Percentiles rank a stretch among this genome's conserved stretches.
Evolutionary conservation across 495 filamentous ascomycete genomes (phyloP).

Genomic region (Alectoria sarmentosa): DNA sequence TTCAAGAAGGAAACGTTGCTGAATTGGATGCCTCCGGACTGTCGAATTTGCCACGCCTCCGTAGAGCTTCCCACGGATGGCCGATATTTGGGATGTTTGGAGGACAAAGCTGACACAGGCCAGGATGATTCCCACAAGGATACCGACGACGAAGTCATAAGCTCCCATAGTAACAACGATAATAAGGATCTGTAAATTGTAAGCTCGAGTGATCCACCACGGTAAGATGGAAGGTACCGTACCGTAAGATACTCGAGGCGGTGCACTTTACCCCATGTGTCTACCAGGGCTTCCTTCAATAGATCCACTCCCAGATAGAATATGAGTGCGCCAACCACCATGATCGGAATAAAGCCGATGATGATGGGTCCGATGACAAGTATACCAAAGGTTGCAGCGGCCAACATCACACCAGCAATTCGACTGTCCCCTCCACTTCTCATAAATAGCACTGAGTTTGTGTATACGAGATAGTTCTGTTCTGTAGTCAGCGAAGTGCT

Average conservation of each 20-base stretch:
- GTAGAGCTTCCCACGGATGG: slow-evolving; percentile 78
- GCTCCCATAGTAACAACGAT: slow-evolving; percentile 95
- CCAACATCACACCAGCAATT: slow-evolving; percentile 79
- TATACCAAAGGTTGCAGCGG: slow-evolving; percentile 67
- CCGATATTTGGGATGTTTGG: slow-evolving; percentile 80
- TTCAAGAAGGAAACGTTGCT: slow-evolving; percentile 76
- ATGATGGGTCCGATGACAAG: slow-evolving; percentile 78
- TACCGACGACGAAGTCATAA: slow-evolving; percentile 92
- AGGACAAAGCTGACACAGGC: slow-evolving; percentile 88
- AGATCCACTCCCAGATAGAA: slow-evolving; percentile 91
- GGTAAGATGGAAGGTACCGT: slow-evolving; percentile 23
- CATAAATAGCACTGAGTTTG: slow-evolving; percentile 93
- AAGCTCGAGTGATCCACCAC: slow-evolving; percentile 21
- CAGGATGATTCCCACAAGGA: slow-evolving; percentile 82
- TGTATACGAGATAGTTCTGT: slow-evolving; percentile 89
- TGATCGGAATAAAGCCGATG: slow-evolving; percentile 90
- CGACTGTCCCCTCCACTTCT: slow-evolving; percentile 81
- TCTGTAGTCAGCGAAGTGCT: slow-evolving; percentile 4
- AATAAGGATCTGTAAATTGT: slow-evolving; percentile 58
- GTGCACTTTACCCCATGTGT: slow-evolving; percentile 80
- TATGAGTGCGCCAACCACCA: slow-evolving; percentile 92
- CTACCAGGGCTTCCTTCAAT: slow-evolving; percentile 76
- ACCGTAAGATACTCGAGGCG: slow-evolving; percentile 83
- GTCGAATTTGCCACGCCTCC: slow-evolving; percentile 85
- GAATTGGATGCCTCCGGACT: slow-evolving; percentile 80